A percentile compares a stretch with the other conserved stretches of the same genome.
These are phyloP conservation scores for Fennellomyces sp. DNA, from an alignment of 371 early-diverging fungal genomes.

Conservation along the genomic window DNA sequence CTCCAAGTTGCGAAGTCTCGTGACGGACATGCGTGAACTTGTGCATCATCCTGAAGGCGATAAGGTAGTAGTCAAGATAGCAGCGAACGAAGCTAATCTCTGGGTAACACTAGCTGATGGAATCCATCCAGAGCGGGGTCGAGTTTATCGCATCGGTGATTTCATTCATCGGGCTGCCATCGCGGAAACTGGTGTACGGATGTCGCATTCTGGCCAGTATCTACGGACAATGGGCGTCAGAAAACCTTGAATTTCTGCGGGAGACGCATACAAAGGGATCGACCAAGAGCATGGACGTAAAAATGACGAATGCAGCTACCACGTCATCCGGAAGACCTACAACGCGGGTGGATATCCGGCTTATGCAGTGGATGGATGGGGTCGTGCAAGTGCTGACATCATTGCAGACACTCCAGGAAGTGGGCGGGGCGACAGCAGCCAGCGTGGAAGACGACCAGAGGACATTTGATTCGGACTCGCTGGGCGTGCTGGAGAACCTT, in stretches of 20 bases:
- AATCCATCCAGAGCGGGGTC: slow-evolving; percentile 35
- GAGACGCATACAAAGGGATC: slow-evolving; percentile 8
- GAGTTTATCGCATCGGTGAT: slow-evolving; percentile 38
- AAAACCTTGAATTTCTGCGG: slow-evolving; percentile 31
- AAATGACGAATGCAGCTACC: slow-evolving; percentile 6
- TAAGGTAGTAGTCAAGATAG: too few relatives aligned
- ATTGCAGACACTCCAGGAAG: slow-evolving; percentile 30
- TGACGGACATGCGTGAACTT: slow-evolving; percentile 28
- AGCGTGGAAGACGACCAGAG: neutral
- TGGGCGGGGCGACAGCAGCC: neutral
- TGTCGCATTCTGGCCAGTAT: slow-evolving; percentile 33
- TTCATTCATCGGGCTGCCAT: slow-evolving; percentile 34
- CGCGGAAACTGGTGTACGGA: slow-evolving; percentile 25
- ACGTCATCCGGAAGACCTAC: neutral
- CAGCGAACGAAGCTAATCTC: too few relatives aligned
- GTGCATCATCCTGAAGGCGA: slow-evolving; percentile 27
- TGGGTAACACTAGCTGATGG: slow-evolving; percentile 45
- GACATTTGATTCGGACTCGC: slow-evolving; percentile 1
- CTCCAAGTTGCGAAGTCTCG: slow-evolving; percentile 32
- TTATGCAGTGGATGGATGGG: slow-evolving; percentile 46
- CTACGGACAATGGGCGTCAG: slow-evolving; percentile 42
- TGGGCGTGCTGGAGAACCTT: slow-evolving; percentile 28
- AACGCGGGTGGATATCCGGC: slow-evolving; percentile 35
- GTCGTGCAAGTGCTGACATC: slow-evolving; percentile 31
- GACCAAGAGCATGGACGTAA: slow-evolving; percentile 7